Base-by-base conservation (phyloP, 768 basidiomycete genomes). In the Sporobolomyces roseus region DNA sequence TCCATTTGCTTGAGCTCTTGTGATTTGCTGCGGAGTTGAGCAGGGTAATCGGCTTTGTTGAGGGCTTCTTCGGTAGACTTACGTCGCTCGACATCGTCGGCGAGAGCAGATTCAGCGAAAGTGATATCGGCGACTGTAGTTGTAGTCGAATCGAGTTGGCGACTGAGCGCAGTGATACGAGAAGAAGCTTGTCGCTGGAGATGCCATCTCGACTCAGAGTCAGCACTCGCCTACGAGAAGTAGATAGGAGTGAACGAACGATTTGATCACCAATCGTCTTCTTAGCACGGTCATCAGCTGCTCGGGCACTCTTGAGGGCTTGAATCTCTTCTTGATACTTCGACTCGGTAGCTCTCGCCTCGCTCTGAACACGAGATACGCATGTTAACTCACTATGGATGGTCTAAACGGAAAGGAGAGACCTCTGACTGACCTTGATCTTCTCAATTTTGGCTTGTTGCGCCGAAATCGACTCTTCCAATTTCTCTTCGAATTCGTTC, bases 401-500 rank as follows among this genome's bases (percentile, higher is more conserved):
- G 17, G 10, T 17, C 17, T 41, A 17, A 41, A 41, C 38, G 38
- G 38, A 41, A 41, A 25, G 23, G 45, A 19, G 58, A 32, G 29
- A 13, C 4, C 17, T n/a, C n/a, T n/a, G n/a, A 46, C 73, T 50
- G 21, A 69, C 73, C 66, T 71, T 77, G 70, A 74, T 56, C 35
- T 63, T 62, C n/a, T 66, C 70, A 21, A 74, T 60, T 58, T 72
- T 71, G 4, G 17, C 51, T 52, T 61, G 58, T 48, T 67, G 65
- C 32, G 56, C 63, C 21, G 58, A 2, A 5, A 66, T 51, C 1
- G 90, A 79, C 49, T 83, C 80, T 25, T 85, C 80, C 32, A 84
- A 80, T 70, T 85, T 85, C 43, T 79, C 78, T 72, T 85, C 84
- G 72, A 86, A 91, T 50, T 87, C 87, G n/a, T 86, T 84, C 54